Evolutionary conservation across 2,329 filamentous ascomycete species (phyloP), one percentile per base, ranked within the genome.

Genomic region (Calonectria pseudoreteaudii): DNA sequence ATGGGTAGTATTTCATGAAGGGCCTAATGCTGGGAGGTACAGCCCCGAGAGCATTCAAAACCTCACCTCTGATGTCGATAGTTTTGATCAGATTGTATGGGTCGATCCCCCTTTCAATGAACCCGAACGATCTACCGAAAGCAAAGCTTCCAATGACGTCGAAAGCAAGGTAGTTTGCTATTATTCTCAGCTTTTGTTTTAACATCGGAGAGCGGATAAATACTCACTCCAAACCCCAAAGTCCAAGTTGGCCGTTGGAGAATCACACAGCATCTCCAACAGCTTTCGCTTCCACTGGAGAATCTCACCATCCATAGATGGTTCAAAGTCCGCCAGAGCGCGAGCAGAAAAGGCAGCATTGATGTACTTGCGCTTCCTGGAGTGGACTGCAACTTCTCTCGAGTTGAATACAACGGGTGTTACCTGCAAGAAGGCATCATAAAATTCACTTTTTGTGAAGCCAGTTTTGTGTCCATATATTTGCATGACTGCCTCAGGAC

Each of bases 401-500:
- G 31, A 60, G 26, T 60, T 60, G 11, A 60, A 60, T 5, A 60
- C 34, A 2, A 60, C 56, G 9, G 56, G 56, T 10, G 56, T 60
- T 6, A 60, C 56, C 3, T 60, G 56, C n/a, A 60, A 26, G 5
- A 60, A 60, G 34, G 34, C 56, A 41, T 60, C 56, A 18, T 60
- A 60, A 41, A 60, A 60, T 4, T 60, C 34, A 34, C 56, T 60
- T 18, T 60, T 60, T 4, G 34, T 60, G 23, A 60, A 60, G 6
- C 56, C 56, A 16, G 56, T 60, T 41, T 60, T 60, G n/a, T 60
- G 56, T 4, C 56, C 56, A 28, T 60, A 60, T 60, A 60, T 60
- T 28, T 60, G 56, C 34, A 20, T 7, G 4, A 60, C 30, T 3
- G 56, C 56, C 23, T 60, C 34, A n/a, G 56, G 56, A 13, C 5